phyloP scores from a whole-genome alignment of 1,139 yeast genomes.

The Geotrichum fermentans region DNA sequence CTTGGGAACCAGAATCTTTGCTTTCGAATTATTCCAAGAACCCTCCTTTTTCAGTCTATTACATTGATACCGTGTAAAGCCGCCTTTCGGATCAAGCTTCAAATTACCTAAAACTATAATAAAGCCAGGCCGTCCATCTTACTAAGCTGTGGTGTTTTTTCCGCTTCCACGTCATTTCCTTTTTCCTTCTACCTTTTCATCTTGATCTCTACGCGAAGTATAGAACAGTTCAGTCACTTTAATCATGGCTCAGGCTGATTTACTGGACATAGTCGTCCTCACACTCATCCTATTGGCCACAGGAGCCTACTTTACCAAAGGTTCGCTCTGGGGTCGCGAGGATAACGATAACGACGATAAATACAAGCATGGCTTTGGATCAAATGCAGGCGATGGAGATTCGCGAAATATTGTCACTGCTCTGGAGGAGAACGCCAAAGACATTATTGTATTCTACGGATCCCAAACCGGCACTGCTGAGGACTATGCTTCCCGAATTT shows the following conservation, averaged over 20 bases:
- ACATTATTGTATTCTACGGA: constrained; percentile 79
- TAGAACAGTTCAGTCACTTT: neutral
- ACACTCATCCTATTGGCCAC: constrained; percentile 61
- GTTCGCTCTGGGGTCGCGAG: constrained; percentile 46
- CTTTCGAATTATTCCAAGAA: too few species aligned
- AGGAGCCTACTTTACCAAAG: constrained; percentile 62
- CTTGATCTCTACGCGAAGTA: neutral
- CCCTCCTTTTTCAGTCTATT: too few species aligned
- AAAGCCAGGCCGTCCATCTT: too few species aligned
- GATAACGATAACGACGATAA: constrained; percentile 35
- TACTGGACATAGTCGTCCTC: constrained; percentile 66
- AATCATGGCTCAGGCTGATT: constrained; percentile 44
- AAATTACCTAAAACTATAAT: too few species aligned
- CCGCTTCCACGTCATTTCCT: neutral
- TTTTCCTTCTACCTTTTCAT: neutral
- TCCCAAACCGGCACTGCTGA: constrained; percentile 99
- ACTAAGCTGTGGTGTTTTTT: neutral
- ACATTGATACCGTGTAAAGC: too few species aligned
- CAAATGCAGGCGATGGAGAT: constrained; percentile 34
- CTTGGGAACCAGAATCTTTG: too few species aligned
- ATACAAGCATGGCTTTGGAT: constrained; percentile 40
- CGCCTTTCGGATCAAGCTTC: too few species aligned
- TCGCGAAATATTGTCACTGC: constrained; percentile 61
- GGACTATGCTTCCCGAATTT: constrained; percentile 85
- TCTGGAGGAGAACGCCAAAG: constrained; percentile 60